Base-by-base conservation (phyloP, 2,329 filamentous ascomycete species). In the Penicillium capsulatum region DNA sequence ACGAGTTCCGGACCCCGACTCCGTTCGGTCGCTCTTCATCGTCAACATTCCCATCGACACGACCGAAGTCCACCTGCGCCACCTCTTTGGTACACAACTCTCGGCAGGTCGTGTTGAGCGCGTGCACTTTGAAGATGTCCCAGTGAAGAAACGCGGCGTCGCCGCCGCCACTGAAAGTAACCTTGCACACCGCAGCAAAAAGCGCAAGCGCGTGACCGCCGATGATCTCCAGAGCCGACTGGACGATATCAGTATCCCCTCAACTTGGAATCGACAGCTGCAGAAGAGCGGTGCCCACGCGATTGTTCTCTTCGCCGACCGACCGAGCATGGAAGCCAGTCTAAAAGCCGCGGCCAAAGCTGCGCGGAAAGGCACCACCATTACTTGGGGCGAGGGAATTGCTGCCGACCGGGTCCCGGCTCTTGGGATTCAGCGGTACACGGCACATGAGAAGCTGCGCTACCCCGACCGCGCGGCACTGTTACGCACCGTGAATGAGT, bases 21-120 rank as follows among this genome's bases (percentile, higher is more conserved):
- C 91, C 54, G 71, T 79, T 11, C 82, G 90, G 53, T 89, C 86
- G 45, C 75, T 98, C 13, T 98, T 95, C 66, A 62, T 94, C n/a
- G 85, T 90, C 48, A 97, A 98, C 57, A 70, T 94, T 1, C 92
- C 92, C 5, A 74, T 84, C 47, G 90, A 96, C 60, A 83, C 87
- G 43, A 94, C 87, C 3, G 82, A 87, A 40, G 64, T 73, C 1
- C 86, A 90, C 55, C 74, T 97, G 29, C 81, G 87, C 31, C 74
- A 81, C 29, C 69, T 97, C 0, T 94, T 97, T 53, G 70, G 79
- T 1, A 72, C 76, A 1, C 77, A 94, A 11, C 75, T 96, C 0
- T 84, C 86, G 7, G 81, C 84, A 0, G 86, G 85, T 2, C 76
- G 84, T 32, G 84, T 97, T 33, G 87, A 94, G 63, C 74, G 71